phyloP scores from a whole-genome alignment of 1,139 yeast genomes.

The Yamadazyma diospyri region DNA sequence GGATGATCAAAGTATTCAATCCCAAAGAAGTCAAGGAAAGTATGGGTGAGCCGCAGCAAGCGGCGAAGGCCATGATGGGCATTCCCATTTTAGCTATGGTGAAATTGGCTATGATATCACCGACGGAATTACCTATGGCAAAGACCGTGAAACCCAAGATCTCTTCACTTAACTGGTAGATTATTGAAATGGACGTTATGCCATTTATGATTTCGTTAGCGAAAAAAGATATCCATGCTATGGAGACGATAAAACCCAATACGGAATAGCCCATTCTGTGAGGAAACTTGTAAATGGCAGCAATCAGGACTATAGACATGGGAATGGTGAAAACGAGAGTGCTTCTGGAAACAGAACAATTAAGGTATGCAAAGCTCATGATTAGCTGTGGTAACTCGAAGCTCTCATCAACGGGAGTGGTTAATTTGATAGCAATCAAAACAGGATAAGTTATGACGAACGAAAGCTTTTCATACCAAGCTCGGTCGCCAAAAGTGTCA shows the following conservation, averaged over 20 bases:
- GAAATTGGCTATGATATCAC: constrained; percentile 82
- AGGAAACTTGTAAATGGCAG: constrained; percentile 6
- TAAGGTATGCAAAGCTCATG: constrained; percentile 9
- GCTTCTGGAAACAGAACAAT: constrained; percentile 4
- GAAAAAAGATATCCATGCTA: constrained; percentile 70
- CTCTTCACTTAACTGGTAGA: constrained; percentile 69
- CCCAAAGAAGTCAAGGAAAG: constrained; percentile 46
- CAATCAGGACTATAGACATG: constrained; percentile 1
- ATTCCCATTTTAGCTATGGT: constrained; percentile 84
- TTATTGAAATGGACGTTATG: constrained; percentile 58
- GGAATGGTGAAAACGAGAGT: constrained; percentile 3
- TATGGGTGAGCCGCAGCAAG: constrained; percentile 93
- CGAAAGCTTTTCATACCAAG: constrained; percentile 3
- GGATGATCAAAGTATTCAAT: constrained; percentile 56
- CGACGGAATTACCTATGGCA: constrained; percentile 90
- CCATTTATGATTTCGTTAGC: constrained; percentile 76
- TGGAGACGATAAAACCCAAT: constrained; percentile 64
- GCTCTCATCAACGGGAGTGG: constrained; percentile 9
- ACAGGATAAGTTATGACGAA: constrained; percentile 10
- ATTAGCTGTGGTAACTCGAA: constrained; percentile 3
- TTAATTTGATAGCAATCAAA: constrained; percentile 6
- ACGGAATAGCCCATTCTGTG: constrained; percentile 21
- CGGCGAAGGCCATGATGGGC: constrained; percentile 90
- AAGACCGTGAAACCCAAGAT: constrained; percentile 81
- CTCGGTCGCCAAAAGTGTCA: not conserved